phyloP scores from a whole-genome alignment of 805 yeast species.

The Candida incommunis region DNA sequence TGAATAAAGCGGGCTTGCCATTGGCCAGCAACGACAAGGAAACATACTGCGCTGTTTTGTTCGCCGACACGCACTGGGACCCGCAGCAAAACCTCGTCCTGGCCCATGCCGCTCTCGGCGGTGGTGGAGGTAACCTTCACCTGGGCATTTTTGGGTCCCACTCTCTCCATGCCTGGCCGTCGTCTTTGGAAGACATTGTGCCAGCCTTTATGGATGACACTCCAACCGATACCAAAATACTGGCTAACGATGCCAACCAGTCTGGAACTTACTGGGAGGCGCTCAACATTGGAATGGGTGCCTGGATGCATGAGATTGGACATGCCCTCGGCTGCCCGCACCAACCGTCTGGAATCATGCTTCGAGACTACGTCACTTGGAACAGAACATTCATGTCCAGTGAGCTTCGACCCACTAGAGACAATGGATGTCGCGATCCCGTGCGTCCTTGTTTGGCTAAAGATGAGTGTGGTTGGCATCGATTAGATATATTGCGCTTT shows the following conservation, averaged over 20 bases:
- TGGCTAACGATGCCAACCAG: slow-evolving; percentile 81
- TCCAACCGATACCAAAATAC: slow-evolving; percentile 43
- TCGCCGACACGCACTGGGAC: slow-evolving; percentile 80
- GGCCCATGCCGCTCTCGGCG: slow-evolving; percentile 93
- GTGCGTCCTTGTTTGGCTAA: slow-evolving; percentile 32
- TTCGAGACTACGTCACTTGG: slow-evolving; percentile 68
- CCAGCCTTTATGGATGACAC: slow-evolving; percentile 65
- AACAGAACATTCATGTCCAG: slow-evolving; percentile 69
- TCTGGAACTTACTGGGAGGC: slow-evolving; percentile 89
- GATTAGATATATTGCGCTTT: slow-evolving; percentile 64
- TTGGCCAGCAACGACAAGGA: slow-evolving; percentile 30
- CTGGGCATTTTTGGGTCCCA: slow-evolving; percentile 92
- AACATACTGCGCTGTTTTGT: slow-evolving; percentile 75
- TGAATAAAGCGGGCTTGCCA: slow-evolving; percentile 41
- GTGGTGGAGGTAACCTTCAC: slow-evolving; percentile 55
- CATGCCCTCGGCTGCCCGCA: slow-evolving; percentile 88
- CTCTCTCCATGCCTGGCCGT: slow-evolving; percentile 87
- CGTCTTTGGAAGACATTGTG: slow-evolving; percentile 54
- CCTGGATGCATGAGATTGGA: slow-evolving; percentile 92
- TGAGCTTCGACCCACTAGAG: slow-evolving; percentile 34
- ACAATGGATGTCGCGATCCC: slow-evolving; percentile 10
- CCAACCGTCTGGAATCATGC: slow-evolving; percentile 80
- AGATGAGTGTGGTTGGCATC: slow-evolving; percentile 79
- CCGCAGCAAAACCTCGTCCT: slow-evolving; percentile 37
- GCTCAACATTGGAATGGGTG: slow-evolving; percentile 73